Percentiles rank a stretch among this genome's conserved stretches.
Conservation (phyloP, 495 filamentous ascomycete genomes). For the Apodospora peruviana region DNA sequence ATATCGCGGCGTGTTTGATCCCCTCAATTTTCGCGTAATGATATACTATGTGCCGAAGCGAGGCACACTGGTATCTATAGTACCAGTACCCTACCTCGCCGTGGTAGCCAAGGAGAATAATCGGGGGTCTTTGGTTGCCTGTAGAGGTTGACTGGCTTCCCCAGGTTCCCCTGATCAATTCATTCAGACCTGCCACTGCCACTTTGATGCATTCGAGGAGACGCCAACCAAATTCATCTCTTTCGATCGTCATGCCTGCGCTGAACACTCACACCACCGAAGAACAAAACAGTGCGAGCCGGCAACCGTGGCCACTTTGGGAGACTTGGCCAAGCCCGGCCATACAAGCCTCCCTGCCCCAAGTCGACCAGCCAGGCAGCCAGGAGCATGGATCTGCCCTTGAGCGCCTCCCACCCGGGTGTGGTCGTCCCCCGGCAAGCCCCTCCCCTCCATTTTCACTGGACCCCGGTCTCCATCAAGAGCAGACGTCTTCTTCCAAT, state of each 20-base stretch:
- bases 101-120: no score
- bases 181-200: conserved; percentile 2
- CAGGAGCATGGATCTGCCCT: conserved; percentile 14
- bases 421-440: conserved; percentile 3
- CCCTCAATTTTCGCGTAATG: not conserved
- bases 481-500: conserved; percentile 11
- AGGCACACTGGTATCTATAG: no score
- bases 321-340: not conserved
- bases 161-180: not conserved
- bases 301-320: not conserved
- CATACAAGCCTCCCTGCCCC: not conserved
- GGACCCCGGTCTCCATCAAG: conserved; percentile 10
- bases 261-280: no score
- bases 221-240: not conserved
- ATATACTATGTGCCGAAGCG: not conserved
- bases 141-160: not conserved
- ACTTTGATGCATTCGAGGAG: not conserved
- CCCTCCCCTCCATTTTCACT: conserved; percentile 7
- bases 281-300: not conserved
- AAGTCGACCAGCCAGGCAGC: conserved; percentile 1
- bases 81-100: no score
- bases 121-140: no score
- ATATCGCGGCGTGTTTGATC: not conserved
- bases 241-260: not conserved
- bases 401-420: conserved; percentile 1